Evolutionary conservation across 2,329 filamentous ascomycete species (phyloP), one percentile per base, ranked within the genome.

Genomic region (Diplocarpon rosae): DNA sequence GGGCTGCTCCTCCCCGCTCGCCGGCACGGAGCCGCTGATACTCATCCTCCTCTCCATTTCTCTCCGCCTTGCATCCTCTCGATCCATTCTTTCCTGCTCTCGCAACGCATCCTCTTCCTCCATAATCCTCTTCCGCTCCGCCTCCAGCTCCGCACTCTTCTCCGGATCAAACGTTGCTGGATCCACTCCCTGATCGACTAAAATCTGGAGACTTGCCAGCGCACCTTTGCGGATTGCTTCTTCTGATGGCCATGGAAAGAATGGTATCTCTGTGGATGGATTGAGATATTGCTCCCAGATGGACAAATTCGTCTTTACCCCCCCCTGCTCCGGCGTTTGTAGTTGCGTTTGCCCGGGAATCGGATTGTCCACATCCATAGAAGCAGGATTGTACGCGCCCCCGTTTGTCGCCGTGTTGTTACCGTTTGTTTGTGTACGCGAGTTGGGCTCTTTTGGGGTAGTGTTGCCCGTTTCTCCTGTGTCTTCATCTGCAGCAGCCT

Each of bases 241-340:
- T 50, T 85, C 78, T 24, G 69, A 69, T 0, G 85, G 85, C 85
- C 85, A 93, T 1, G 86, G 85, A 37, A 78, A 72, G 66, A 88
- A 93, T n/a, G 68, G 59, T 31, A 72, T 59, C 9, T 73, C 70
- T 8, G 70, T 70, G 14, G 72, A 62, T 0, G 76, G 73, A 56
- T 83, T 78, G 37, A 72, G 55, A 54, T 59, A 65, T 37, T 58
- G 56, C 35, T 61, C 57, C 31, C 67, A 63, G 27, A 61, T 56
- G 3, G 59, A 54, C 4, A 61, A 62, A 20, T 39, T 46, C 55
- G 28, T 55, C 49, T 37, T 44, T 46, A 39, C 46, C 50, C 57
- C 35, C 42, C 41, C 52, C 46, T 39, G 45, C 11, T 36, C 48
- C 51, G 33, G 37, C 43, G 11, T 20, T 43, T 32, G 30, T 14